Evolutionary conservation across 2,329 filamentous ascomycete species (phyloP), one percentile per base, ranked within the genome.

Genomic region (Coniella lustricola): DNA sequence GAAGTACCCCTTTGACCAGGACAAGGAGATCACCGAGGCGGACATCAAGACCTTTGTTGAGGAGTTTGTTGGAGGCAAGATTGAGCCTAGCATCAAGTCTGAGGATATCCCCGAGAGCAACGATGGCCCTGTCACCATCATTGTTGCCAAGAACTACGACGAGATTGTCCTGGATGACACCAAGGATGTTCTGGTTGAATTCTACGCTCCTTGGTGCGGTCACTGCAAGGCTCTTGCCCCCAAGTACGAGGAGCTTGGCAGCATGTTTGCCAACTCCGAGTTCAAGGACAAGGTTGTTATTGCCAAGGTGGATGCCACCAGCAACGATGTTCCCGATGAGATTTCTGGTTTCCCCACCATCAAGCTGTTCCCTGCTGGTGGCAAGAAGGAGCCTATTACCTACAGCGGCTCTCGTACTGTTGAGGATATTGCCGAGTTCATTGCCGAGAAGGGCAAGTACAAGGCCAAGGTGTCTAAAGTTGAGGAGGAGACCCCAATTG

Each of bases 161-260:
- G 79, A 94, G 7, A 73, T 97, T 58, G 90, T 98, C 62, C 79
- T 96, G 48, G 85, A 98, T 65, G 85, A 95, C 69, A 78, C 84
- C 66, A 97, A 97, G 85, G 93, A 98, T 69, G 93, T 98, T 51
- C 81, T 98, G 58, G 73, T 98, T 56, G 93, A 98, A 77, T 97
- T 95, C 76, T 98, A 98, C 75, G 93, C 93, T 52, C 93, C 93
- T 56, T 98, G 93, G 93, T 98, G 93, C 68, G 93, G 93, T 60
- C 93, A 98, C 82, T 98, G 93, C 88, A 97, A 97, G 82, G 90
- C 82, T 69, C 85, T 98, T 54, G 91, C 93, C 49, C 93, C 93
- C 62, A 85, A 95, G 70, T 98, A 96, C 70, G 93, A 98, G 56
- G 88, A 96, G 69, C 86, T 98, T 51, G 93, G 81, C 49, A 69